Evolutionary conservation across 1,284 basidiomycete species (phyloP).

Genomic region (Coriolopsis trogii): DNA sequence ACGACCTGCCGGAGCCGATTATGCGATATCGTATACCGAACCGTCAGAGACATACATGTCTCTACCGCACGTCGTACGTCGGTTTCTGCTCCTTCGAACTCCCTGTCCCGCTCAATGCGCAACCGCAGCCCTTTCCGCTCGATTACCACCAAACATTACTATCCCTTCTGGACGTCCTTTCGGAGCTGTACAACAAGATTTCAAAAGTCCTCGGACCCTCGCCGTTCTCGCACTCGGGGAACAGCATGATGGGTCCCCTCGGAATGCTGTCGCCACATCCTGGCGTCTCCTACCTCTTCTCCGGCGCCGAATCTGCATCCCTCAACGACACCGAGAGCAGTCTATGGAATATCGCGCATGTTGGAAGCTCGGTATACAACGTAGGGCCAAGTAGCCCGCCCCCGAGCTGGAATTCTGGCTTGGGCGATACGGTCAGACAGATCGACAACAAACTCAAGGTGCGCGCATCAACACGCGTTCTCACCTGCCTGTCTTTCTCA

Average conservation of each 20-base stretch:
- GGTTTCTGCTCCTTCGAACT: background rate
- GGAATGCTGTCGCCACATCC: constrained; percentile 74
- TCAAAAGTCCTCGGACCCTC: constrained; percentile 78
- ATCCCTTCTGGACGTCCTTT: constrained; percentile 83
- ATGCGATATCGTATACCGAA: constrained; percentile 61
- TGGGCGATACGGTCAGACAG: constrained; percentile 78
- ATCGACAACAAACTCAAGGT: constrained; percentile 85
- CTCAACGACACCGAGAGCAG: constrained; percentile 50
- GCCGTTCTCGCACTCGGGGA: constrained; percentile 62
- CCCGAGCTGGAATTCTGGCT: constrained; percentile 58
- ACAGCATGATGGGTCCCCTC: constrained; percentile 77
- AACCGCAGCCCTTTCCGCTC: constrained; percentile 72
- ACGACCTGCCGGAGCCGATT: constrained; percentile 60
- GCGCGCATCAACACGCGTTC: constrained; percentile 23
- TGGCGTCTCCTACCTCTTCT: constrained; percentile 79
- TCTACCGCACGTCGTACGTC: constrained; percentile 71
- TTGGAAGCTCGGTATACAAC: constrained; percentile 36
- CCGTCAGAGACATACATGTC: constrained; percentile 71
- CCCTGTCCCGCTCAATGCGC: constrained; percentile 1
- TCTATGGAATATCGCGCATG: constrained; percentile 74
- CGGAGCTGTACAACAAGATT: constrained; percentile 86
- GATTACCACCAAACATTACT: constrained; percentile 88
- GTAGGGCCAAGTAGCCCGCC: constrained; percentile 51
- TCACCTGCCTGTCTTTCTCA: constrained; percentile 1
- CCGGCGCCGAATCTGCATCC: constrained; percentile 37